Base-by-base conservation (phyloP, 768 basidiomycete species). In the Neoboletus subvelutipes region DNA sequence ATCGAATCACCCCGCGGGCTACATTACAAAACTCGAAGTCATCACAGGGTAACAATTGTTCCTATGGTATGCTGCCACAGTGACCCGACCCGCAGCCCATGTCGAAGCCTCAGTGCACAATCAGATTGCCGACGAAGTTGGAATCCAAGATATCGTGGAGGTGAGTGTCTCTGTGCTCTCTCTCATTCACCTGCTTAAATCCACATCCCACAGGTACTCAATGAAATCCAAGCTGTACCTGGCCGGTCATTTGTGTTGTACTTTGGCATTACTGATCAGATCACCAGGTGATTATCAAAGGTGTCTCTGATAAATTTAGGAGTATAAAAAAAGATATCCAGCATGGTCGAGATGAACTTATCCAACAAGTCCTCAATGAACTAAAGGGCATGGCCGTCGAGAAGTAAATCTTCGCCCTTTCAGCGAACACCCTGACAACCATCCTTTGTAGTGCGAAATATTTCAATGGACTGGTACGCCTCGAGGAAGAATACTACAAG, bases 391-490 rank as follows among this genome's bases (percentile, higher is more conserved):
- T 85, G 73, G 75, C 55, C 17, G 36, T 55, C 31, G 62, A 71
- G 47, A 71, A 71, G 71, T 72, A 49, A 54, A 40, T 13, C 3
- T 42, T 45, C 13, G 5, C 36, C 20, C 43, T 42, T 31, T 54
- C 45, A 34, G 15, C n/a, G 39, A 33, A 50, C 51, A 12, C 45
- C 18, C 41, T 58, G 54, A 61, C 40, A 54, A 45, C 10, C 20
- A 42, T 50, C 10, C 29, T 40, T 51, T 22, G 4, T 56, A 88
- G 86, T 52, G 74, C 76, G 41, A 67, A 60, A 20, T 77, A 82
- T 61, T 85, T 81, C 67, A 83, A 86, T 62, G 67, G 59, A 15
- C 67, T 88, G 31, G 77, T 87, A 31, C 77, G 78, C 52, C 75
- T 86, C 18, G 83, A 86, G 62, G 76, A 77, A 52, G 78, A 80